These are phyloP conservation scores for Pythium insidiosum DNA, from an alignment of 352 stramenopile genomes.

Conservation along the genomic window DNA sequence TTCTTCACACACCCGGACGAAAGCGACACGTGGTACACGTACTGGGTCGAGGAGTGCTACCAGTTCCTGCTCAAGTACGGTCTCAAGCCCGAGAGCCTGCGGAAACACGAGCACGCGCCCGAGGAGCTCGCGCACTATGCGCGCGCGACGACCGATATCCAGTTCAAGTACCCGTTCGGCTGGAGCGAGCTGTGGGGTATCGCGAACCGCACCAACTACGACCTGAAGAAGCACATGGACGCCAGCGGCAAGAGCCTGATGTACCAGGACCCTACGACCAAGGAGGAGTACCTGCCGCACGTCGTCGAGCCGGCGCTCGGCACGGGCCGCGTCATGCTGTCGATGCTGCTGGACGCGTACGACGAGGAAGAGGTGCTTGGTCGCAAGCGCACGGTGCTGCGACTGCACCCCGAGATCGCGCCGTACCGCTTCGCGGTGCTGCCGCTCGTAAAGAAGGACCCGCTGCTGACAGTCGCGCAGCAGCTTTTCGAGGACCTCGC, in stretches of 20 bases:
- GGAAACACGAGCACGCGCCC: slow-evolving; percentile 87
- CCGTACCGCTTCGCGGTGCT: slow-evolving; percentile 91
- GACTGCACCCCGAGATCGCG: slow-evolving; percentile 91
- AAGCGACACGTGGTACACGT: slow-evolving; percentile 68
- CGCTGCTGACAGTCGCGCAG: slow-evolving; percentile 81
- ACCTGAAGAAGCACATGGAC: slow-evolving; percentile 93
- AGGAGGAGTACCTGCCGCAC: slow-evolving; percentile 91
- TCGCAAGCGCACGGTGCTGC: slow-evolving; percentile 78
- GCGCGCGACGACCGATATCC: slow-evolving; percentile 94
- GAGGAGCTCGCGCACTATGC: slow-evolving; percentile 97
- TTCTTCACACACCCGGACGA: slow-evolving; percentile 74
- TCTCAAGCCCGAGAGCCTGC: slow-evolving; percentile 85
- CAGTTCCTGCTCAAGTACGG: slow-evolving; percentile 88
- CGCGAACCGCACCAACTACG: slow-evolving; percentile 93
- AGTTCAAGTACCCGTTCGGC: slow-evolving; percentile 96
- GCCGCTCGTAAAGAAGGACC: slow-evolving; percentile 94
- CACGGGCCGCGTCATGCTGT: slow-evolving; percentile 90
- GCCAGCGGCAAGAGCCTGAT: slow-evolving; percentile 88
- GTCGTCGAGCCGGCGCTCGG: slow-evolving; percentile 91
- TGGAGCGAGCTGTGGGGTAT: slow-evolving; percentile 96
- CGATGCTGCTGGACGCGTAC: slow-evolving; percentile 93
- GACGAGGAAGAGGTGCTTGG: slow-evolving; percentile 91
- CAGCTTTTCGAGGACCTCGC: slow-evolving; percentile 89
- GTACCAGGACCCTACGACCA: slow-evolving; percentile 49
- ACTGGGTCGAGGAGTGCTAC: slow-evolving; percentile 92